A percentile compares a stretch with the other conserved stretches of the same genome.
Conservation (phyloP, 176 grass and related monocot genomes). For the Stipa capillata region DNA sequence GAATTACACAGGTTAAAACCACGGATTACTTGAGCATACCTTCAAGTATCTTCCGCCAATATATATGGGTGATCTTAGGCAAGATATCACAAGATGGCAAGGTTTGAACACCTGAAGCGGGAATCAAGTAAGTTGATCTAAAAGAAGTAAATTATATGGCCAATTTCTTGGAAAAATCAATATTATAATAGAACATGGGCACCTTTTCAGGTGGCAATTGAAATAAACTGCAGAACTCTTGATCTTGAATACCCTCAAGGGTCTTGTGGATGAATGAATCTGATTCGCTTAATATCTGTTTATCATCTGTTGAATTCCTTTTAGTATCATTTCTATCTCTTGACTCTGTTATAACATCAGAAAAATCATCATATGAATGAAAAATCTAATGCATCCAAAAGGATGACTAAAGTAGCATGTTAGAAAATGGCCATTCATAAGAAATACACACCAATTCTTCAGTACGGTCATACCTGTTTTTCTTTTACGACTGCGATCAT, state of each 20-base stretch:
- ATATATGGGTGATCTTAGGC: slow-evolving; percentile 62
- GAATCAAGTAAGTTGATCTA: slow-evolving; percentile 18
- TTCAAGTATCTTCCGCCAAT: slow-evolving; percentile 92
- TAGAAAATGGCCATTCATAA: neutral
- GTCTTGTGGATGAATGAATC: slow-evolving; percentile 44
- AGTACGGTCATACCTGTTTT: slow-evolving; percentile 42
- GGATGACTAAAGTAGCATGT: neutral
- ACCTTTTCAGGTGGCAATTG: slow-evolving; percentile 70
- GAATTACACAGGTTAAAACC: neutral
- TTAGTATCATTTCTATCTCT: slow-evolving; percentile 32
- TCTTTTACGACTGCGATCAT: slow-evolving; percentile 35
- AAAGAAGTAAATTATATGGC: neutral
- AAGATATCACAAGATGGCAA: slow-evolving; percentile 59
- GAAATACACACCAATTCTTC: neutral
- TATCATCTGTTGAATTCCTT: slow-evolving; percentile 34
- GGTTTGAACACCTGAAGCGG: slow-evolving; percentile 46
- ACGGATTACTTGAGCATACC: slow-evolving; percentile 35
- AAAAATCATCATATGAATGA: neutral
- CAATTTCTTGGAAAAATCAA: neutral
- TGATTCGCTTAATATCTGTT: slow-evolving; percentile 41
- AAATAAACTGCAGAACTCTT: slow-evolving; percentile 53
- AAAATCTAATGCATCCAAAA: neutral
- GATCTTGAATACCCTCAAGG: slow-evolving; percentile 68
- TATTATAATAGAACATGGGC: neutral
- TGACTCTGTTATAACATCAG: slow-evolving; percentile 27